phyloP scores from a whole-genome alignment of 441 rosid species.

The Populus hybrid region DNA sequence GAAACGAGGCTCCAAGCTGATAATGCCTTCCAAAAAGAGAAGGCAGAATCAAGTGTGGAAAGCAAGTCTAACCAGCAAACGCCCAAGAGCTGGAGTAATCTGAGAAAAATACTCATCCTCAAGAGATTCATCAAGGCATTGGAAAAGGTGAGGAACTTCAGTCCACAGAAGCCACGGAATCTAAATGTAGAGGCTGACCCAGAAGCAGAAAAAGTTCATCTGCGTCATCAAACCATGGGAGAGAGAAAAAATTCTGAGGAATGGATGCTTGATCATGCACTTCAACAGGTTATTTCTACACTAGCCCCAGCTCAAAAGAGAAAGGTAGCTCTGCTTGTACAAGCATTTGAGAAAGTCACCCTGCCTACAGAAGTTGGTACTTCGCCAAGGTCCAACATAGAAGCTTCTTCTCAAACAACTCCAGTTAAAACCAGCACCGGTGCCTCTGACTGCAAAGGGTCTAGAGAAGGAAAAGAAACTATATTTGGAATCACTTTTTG shows the following conservation, averaged over 20 bases:
- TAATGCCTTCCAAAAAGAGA: slow-evolving; percentile 26
- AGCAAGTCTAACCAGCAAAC: slow-evolving; percentile 36
- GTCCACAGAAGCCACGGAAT: slow-evolving; percentile 37
- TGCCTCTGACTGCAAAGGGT: slow-evolving; percentile 12
- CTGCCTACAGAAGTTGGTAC: slow-evolving; percentile 36
- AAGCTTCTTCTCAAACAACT: slow-evolving; percentile 28
- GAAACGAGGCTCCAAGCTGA: slow-evolving; percentile 15
- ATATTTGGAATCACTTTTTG: slow-evolving; percentile 13
- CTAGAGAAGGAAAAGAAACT: slow-evolving; percentile 8
- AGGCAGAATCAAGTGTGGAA: slow-evolving; percentile 26
- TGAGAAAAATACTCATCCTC: slow-evolving; percentile 67
- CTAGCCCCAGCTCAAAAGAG: too few relatives aligned
- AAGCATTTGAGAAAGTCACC: slow-evolving; percentile 73
- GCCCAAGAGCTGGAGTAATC: slow-evolving; percentile 71
- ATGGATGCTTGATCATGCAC: slow-evolving; percentile 99
- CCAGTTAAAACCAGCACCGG: slow-evolving; percentile 19
- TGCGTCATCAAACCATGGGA: slow-evolving; percentile 51
- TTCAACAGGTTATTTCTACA: slow-evolving; percentile 69
- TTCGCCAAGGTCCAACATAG: slow-evolving; percentile 14
- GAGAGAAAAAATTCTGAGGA: slow-evolving; percentile 69
- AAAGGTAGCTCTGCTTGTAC: slow-evolving; percentile 79
- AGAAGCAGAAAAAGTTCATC: slow-evolving; percentile 48
- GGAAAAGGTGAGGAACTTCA: slow-evolving; percentile 57
- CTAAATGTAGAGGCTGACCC: slow-evolving; percentile 30
- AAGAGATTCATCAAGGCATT: slow-evolving; percentile 79